Conservation (phyloP, 371 early-diverging fungal genomes). For the Syncephalastrum monosporum region DNA sequence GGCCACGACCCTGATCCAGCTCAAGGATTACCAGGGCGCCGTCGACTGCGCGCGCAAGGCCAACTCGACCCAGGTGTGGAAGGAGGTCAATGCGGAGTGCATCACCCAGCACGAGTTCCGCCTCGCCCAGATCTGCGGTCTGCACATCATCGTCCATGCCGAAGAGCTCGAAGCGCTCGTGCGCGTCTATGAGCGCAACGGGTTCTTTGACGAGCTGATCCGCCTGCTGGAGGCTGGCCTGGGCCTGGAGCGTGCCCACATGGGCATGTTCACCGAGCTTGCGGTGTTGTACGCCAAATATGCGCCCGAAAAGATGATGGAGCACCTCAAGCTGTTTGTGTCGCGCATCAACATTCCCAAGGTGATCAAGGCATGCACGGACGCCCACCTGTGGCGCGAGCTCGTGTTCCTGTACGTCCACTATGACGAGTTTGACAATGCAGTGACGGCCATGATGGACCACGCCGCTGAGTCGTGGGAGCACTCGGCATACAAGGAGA, state of each 20-base stretch:
- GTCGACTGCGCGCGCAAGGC: constrained; percentile 98
- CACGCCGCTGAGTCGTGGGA: constrained; percentile 93
- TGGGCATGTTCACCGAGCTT: constrained; percentile 99
- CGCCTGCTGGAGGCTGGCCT: constrained; percentile 88
- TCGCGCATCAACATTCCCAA: constrained; percentile 98
- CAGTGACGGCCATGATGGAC: constrained; percentile 90
- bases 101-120: constrained; percentile 92
- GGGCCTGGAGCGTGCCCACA: constrained; percentile 96
- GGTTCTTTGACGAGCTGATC: constrained; percentile 89
- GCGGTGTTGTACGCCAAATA: constrained; percentile 95
- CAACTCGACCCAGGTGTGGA: constrained; percentile 96
- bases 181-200: constrained; percentile 83
- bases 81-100: constrained; percentile 95
- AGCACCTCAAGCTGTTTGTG: constrained; percentile 94
- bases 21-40: constrained; percentile 94
- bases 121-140: constrained; percentile 96
- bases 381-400: constrained; percentile 94
- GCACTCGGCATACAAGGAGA: constrained; percentile 92
- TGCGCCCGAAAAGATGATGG: constrained; percentile 90
- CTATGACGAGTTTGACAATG: constrained; percentile 98
- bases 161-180: constrained; percentile 93
- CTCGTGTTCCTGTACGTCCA: constrained; percentile 96
- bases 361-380: constrained; percentile 92
- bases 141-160: constrained; percentile 93
- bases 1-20: constrained; percentile 91